Evolutionary conservation across 345 rosid genomes (phyloP), one percentile per base, ranked within the genome.

Genomic region (Melastoma malabathricum): DNA sequence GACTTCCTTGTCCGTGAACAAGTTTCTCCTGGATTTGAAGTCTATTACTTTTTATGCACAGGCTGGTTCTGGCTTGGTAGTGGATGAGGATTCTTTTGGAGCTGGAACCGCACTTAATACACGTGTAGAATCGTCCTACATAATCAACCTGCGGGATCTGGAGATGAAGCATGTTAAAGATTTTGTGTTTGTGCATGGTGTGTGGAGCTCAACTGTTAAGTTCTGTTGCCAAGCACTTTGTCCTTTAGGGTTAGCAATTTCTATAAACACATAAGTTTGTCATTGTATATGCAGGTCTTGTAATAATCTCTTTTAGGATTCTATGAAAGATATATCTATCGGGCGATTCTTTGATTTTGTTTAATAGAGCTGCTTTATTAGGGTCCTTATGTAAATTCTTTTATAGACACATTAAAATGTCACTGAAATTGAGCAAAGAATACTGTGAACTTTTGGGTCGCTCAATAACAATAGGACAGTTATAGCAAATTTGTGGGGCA

Each of bases 111-210:
- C 88, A 38, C 60, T 75, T 56, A 74, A 86, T 65, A 72, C 89
- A 47, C 77, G 75, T 47, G 68, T 92, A 50, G 88, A 84, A 61
- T 87, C 95, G 57, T 92, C 96, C 43, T 84, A 81, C 64, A 73
- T 81, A n/a, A 74, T 92, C 64, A 83, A 73, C 64, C 74, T 92
- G 61, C 81, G 89, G 56, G 98, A 87, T 65, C 67, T 87, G 71
- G 88, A 72, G 59, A 73, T 87, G 84, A 87, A 80, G 78, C 97
- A 92, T 54, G 70, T 87, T 46, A 92, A 87, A 74, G 97, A 92
- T 69, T 87, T 92, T 60, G 72, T 92, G 68, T 92, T 92, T 72
- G 73, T 87, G 22, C 85, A 87, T 58, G 98, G 98, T 92, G 66
- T 58, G 87, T 60, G 58, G 52, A 48, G 44, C 44, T 54, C 45